These are phyloP conservation scores for Lolium rigidum DNA, from an alignment of 176 grass and related monocot species.

Conservation along the genomic window DNA sequence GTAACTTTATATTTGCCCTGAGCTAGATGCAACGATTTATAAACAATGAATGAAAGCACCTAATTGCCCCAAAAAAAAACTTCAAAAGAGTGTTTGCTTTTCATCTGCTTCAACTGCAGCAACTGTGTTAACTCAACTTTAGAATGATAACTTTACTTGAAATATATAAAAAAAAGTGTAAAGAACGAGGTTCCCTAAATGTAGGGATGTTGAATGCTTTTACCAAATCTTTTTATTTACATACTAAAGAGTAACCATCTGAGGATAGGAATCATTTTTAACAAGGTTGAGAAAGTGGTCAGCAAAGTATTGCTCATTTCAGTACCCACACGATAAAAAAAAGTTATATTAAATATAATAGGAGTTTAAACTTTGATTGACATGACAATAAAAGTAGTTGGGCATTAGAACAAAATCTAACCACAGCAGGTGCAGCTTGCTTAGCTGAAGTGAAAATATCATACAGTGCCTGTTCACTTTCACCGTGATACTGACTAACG, in stretches of 20 bases:
- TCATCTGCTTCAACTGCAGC: background rate
- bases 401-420: conserved; percentile 59
- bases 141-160: conserved; percentile 11
- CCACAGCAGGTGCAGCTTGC: conserved; percentile 76
- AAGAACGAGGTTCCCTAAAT: background rate
- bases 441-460: conserved; percentile 82
- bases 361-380: conserved; percentile 12
- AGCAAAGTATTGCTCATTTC: background rate
- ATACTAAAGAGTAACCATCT: background rate
- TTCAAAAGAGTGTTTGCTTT: background rate
- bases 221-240: conserved; percentile 2
- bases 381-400: background rate
- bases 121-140: conserved; percentile 4
- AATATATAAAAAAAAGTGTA: conserved; percentile 26
- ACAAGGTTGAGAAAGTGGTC: background rate
- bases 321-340: background rate
- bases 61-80: background rate
- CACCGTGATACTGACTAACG: conserved; percentile 86
- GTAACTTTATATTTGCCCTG: background rate
- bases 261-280: background rate
- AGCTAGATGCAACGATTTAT: background rate
- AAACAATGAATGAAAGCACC: conserved; percentile 18
- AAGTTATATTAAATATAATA: background rate
- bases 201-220: conserved; percentile 16
- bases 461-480: conserved; percentile 80